Conservation (phyloP, 176 grass and related monocot species). For the Thinopyrum elongatum region DNA sequence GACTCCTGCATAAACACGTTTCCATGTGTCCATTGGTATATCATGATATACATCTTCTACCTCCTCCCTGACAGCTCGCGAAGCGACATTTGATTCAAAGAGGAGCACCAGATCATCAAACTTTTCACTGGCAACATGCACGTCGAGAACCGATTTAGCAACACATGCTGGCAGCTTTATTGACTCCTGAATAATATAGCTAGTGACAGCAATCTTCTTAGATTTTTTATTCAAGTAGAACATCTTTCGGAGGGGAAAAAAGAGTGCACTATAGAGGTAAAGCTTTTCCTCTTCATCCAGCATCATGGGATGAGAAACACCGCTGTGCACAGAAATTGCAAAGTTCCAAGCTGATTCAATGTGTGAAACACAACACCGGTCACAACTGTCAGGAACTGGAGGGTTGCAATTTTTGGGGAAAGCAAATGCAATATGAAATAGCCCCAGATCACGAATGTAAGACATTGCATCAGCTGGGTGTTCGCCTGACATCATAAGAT, state of each 20-base stretch:
- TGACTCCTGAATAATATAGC: background rate
- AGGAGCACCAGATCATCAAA: background rate
- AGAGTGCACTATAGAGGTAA: background rate
- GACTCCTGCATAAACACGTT: background rate
- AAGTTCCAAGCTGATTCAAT: background rate
- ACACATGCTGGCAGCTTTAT: background rate
- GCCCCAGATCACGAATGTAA: background rate
- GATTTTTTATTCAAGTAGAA: background rate
- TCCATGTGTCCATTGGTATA: background rate
- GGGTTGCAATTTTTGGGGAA: background rate
- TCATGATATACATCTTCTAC: background rate
- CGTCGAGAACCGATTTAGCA: background rate
- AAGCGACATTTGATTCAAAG: background rate
- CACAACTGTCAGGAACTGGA: background rate
- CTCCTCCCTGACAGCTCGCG: background rate
- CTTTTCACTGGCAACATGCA: background rate
- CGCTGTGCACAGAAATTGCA: background rate
- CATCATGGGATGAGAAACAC: background rate
- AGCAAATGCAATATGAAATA: background rate
- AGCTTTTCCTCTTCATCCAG: background rate
- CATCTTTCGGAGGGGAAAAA: background rate
- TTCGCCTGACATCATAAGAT: slow-evolving; percentile 82
- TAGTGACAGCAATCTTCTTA: background rate
- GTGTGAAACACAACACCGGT: background rate
- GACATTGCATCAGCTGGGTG: slow-evolving; percentile 67